Evolutionary conservation across 108 stramenopile genomes (phyloP).

Genomic region (Aureococcus anophagefferens): DNA sequence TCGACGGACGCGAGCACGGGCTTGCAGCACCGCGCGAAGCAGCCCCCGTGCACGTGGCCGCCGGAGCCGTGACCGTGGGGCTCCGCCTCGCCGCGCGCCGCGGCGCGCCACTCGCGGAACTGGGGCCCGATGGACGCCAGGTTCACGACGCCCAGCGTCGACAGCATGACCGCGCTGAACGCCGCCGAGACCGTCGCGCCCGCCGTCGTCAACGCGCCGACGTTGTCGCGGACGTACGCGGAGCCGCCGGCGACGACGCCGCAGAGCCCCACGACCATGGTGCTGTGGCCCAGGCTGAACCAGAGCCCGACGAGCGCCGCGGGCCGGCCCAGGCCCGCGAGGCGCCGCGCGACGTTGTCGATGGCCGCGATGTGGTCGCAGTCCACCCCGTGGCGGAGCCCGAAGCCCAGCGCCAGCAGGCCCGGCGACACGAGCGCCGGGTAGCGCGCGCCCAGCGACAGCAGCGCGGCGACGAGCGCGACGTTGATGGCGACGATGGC

Average conservation of each 20-base stretch:
- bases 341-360: conserved; percentile 11
- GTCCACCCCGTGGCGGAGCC: conserved; percentile 7
- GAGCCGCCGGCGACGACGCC: not conserved
- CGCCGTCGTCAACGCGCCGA: not conserved
- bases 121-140: not conserved
- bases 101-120: not conserved
- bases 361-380: conserved; percentile 12
- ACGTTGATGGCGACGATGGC: no score
- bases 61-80: not conserved
- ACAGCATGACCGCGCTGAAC: not conserved
- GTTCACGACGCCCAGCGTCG: not conserved
- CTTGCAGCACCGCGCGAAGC: not conserved
- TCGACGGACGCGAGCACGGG: not conserved
- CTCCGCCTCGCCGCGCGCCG: no score
- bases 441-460: not conserved
- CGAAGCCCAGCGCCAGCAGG: conserved; percentile 3
- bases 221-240: not conserved
- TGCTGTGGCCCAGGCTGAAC: conserved; percentile 7
- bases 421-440: not conserved
- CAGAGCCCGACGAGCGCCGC: conserved; percentile 2
- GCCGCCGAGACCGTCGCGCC: not conserved
- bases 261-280: not conserved
- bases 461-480: no score
- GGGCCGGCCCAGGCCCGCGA: not conserved
- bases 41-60: no score